A percentile compares a stretch with the other conserved stretches of the same genome.
Evolutionary conservation across 2,329 filamentous ascomycete genomes (phyloP).

Genomic region (Pestalotiopsis sp.): DNA sequence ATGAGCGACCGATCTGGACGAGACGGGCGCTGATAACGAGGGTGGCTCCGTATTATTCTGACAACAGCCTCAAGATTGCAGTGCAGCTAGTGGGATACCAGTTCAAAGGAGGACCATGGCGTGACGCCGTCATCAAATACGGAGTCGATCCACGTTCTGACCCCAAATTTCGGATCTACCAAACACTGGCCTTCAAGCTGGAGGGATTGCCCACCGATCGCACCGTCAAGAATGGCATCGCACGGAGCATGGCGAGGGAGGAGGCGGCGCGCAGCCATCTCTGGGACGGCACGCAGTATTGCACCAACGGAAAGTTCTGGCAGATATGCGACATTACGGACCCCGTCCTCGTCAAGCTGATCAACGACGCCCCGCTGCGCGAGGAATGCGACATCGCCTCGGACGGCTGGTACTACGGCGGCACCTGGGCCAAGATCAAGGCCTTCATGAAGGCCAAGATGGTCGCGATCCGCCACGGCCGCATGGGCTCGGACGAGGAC

Average conservation of each 20-base stretch:
- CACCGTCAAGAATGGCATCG: slow-evolving; percentile 46
- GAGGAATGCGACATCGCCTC: slow-evolving; percentile 59
- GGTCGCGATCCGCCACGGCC: slow-evolving; percentile 62
- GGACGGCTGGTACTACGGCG: slow-evolving; percentile 85
- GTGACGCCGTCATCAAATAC: slow-evolving; percentile 83
- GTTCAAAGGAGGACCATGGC: slow-evolving; percentile 90
- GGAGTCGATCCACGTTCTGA: slow-evolving; percentile 84
- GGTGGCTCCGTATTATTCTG: slow-evolving; percentile 56
- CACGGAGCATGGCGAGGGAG: slow-evolving; percentile 39
- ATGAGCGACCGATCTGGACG: slow-evolving; percentile 82
- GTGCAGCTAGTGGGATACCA: slow-evolving; percentile 88
- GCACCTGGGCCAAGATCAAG: slow-evolving; percentile 81
- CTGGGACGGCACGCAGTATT: slow-evolving; percentile 79
- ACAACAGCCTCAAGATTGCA: slow-evolving; percentile 69
- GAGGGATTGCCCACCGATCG: slow-evolving; percentile 44
- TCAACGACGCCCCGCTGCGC: slow-evolving; percentile 65
- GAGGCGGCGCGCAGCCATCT: slow-evolving; percentile 64
- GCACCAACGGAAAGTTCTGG: slow-evolving; percentile 86
- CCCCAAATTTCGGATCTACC: slow-evolving; percentile 78
- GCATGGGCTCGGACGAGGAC: slow-evolving; percentile 50
- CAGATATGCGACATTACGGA: slow-evolving; percentile 93
- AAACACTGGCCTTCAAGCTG: slow-evolving; percentile 86
- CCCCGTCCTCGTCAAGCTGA: slow-evolving; percentile 67
- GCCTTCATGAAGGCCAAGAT: slow-evolving; percentile 89
- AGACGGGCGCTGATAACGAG: slow-evolving; percentile 79